Percentiles rank a stretch among this genome's conserved stretches.
phyloP scores from a whole-genome alignment of 2,329 filamentous ascomycete genomes.

The Diaporthe citrichinensis region DNA sequence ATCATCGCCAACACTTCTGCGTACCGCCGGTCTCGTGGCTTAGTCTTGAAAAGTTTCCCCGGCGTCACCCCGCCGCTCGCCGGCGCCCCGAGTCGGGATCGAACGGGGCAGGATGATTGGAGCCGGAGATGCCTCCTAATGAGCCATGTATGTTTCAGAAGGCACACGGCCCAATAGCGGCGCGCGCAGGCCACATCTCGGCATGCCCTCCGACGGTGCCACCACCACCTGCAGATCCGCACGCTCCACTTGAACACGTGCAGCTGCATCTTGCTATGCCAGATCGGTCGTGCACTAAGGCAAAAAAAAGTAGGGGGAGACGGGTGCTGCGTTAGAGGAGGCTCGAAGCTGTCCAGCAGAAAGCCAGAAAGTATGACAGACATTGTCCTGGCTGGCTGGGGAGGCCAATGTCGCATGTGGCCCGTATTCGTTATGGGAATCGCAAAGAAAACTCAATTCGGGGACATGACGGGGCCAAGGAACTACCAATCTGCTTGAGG shows the following conservation, averaged over 20 bases:
- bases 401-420: background rate
- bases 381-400: background rate
- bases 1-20: background rate
- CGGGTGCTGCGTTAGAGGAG: background rate
- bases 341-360: background rate
- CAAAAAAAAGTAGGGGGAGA: slow-evolving; percentile 17
- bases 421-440: background rate
- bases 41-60: slow-evolving; percentile 13
- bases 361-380: background rate
- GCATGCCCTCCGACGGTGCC: slow-evolving; percentile 32
- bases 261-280: slow-evolving; percentile 33
- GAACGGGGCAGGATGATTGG: slow-evolving; percentile 35
- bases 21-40: slow-evolving; percentile 26
- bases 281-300: slow-evolving; percentile 27
- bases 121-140: slow-evolving; percentile 29
- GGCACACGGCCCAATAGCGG: slow-evolving; percentile 30
- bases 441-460: slow-evolving; percentile 6
- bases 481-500: slow-evolving; percentile 12
- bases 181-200: slow-evolving; percentile 29
- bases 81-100: slow-evolving; percentile 29
- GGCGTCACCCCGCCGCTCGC: slow-evolving; percentile 16
- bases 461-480: slow-evolving; percentile 8
- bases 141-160: slow-evolving; percentile 34
- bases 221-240: slow-evolving; percentile 23
- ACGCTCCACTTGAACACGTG: slow-evolving; percentile 24